Conservation (phyloP, 1,139 yeast species). For the Taphrina deformans region DNA sequence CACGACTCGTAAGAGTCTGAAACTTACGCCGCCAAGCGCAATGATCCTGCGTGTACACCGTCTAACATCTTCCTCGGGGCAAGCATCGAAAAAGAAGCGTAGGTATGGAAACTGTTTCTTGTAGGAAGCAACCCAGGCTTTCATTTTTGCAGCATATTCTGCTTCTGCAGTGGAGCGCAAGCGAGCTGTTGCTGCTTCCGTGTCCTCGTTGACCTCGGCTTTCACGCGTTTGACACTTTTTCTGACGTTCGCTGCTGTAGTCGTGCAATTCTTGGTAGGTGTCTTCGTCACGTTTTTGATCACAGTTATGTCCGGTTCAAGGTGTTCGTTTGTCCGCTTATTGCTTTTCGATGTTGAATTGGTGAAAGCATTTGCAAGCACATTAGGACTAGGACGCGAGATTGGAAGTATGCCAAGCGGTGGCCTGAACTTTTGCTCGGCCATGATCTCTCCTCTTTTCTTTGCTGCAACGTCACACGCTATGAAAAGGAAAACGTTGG, state of each 20-base stretch:
- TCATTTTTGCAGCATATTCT: slow-evolving; percentile 8
- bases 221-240: slow-evolving; percentile 18
- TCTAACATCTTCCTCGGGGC: slow-evolving; percentile 53
- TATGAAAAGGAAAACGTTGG: too few relatives aligned
- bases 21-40: slow-evolving; percentile 44
- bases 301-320: neutral
- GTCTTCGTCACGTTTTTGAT: neutral
- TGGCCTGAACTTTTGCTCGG: slow-evolving; percentile 1
- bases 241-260: slow-evolving; percentile 1
- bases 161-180: slow-evolving; percentile 7
- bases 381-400: neutral
- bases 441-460: neutral
- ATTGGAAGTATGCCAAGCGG: slow-evolving; percentile 3
- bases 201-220: neutral
- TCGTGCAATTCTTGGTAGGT: slow-evolving; percentile 6
- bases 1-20: neutral
- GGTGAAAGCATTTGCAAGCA: neutral
- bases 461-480: neutral
- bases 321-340: neutral
- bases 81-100: slow-evolving; percentile 73
- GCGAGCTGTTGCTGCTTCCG: slow-evolving; percentile 1
- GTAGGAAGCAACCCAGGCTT: slow-evolving; percentile 79
- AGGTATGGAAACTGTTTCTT: slow-evolving; percentile 69
- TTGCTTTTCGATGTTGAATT: neutral
- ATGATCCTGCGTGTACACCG: slow-evolving; percentile 44